Base-by-base conservation (phyloP, 208 protist genomes). In the Acanthamoeba healyi region DNA sequence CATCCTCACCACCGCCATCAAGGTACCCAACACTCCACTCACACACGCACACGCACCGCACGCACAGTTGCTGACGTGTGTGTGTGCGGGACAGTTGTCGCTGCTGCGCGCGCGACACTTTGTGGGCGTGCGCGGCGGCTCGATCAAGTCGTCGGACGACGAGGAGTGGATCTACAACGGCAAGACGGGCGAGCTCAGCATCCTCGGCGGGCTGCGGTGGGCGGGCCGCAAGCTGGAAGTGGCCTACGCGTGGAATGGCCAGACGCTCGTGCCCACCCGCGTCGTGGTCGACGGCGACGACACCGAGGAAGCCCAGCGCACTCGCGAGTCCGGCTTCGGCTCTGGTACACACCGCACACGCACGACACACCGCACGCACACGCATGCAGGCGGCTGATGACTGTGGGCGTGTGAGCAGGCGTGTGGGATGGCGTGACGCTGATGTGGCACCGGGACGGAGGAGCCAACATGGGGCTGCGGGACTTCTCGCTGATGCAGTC, bases 161-260 rank as follows among this genome's bases (percentile, higher is more conserved):
- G 79, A 88, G 46, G 79, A 88, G 42, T 88, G 79, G 79, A 65
- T 42, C 42, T 88, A 88, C 36, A 88, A 88, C 51, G 79, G 49
- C 29, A 49, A 58, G 36, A 88, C 79, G 29, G 79, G 79, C 5
- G 79, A 88, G 79, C 17, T 88, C 10, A 88, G 32, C 26, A 58
- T 54, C 15, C 17, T 65, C 26, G 36, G 29, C 46, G 79, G 79
- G 26, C n/a, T 88, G 15, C 26, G 22, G 26, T 88, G 51, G n/a
- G 51, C 1, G 7, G 49, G 32, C 19, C 5, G 32, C 1, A 54
- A 54, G 51, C 0, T 88, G 49, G 51, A 24, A n/a, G 79, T 88
- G 44, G 61, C 7, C 79, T 88, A 88, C 79, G 1, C 22, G 14
- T 88, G 79, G 79, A 88, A 88, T n/a, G 79, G 79, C 7, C 79